Conservation (phyloP, 2,329 filamentous ascomycete species). For the Nigrograna mackinnonii region DNA sequence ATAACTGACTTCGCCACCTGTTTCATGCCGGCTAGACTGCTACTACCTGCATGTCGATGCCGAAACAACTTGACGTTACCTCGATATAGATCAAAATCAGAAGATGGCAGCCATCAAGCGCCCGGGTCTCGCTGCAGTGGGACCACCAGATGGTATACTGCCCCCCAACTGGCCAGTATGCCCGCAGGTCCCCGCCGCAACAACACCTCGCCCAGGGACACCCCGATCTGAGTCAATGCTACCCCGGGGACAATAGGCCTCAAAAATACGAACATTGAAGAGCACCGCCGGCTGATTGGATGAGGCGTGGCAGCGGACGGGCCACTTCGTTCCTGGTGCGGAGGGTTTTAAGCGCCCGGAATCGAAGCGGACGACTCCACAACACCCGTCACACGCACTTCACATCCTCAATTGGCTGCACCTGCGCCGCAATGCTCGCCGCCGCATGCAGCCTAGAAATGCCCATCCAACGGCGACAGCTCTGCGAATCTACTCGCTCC, state of each 20-base stretch:
- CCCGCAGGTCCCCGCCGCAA: too few relatives aligned
- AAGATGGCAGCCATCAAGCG: too few relatives aligned
- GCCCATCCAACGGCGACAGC: slow-evolving; percentile 28
- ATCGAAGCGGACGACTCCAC: slow-evolving; percentile 17
- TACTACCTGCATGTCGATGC: too few relatives aligned
- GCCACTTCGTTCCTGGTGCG: slow-evolving; percentile 7
- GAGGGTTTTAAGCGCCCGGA: slow-evolving; percentile 31
- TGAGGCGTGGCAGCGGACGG: slow-evolving; percentile 3
- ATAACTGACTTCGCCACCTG: slow-evolving; percentile 1
- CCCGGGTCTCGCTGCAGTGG: too few relatives aligned
- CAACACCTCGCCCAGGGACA: too few relatives aligned
- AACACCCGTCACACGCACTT: slow-evolving; percentile 27
- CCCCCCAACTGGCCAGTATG: too few relatives aligned
- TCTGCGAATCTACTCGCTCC: slow-evolving; percentile 30
- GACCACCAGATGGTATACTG: too few relatives aligned
- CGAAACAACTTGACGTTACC: too few relatives aligned
- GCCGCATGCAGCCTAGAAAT: slow-evolving; percentile 23
- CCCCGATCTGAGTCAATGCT: too few relatives aligned
- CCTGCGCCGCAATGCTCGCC: slow-evolving; percentile 32
- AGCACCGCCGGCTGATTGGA: slow-evolving; percentile 26
- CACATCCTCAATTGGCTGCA: slow-evolving; percentile 31
- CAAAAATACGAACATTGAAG: slow-evolving; percentile 6
- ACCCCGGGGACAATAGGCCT: too few relatives aligned
- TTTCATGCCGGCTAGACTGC: too few relatives aligned
- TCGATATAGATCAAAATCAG: too few relatives aligned